Percentiles rank a stretch among this genome's conserved stretches.
Conservation (phyloP, 495 filamentous ascomycete genomes). For the Apodospora peruviana region DNA sequence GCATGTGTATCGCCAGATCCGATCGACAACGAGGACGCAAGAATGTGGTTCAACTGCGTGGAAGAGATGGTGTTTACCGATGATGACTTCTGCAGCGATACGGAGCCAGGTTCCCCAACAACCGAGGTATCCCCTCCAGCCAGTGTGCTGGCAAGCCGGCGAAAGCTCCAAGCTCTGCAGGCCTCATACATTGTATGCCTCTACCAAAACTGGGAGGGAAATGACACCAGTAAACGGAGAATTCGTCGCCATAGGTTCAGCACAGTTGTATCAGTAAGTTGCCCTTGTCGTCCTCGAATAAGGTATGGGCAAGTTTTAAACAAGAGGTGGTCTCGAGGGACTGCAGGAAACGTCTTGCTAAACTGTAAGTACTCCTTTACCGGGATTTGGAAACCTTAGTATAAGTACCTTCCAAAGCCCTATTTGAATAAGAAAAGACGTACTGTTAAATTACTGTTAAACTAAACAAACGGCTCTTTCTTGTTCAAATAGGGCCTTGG, state of each 20-base stretch:
- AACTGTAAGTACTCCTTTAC: too few relatives aligned
- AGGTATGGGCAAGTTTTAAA: background rate
- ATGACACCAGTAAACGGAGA: slow-evolving; percentile 18
- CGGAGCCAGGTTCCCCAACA: slow-evolving; percentile 10
- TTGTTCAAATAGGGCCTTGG: too few relatives aligned
- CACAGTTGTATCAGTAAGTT: slow-evolving; percentile 24
- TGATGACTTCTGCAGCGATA: slow-evolving; percentile 25
- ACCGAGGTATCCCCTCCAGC: slow-evolving; percentile 5
- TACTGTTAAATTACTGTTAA: too few relatives aligned
- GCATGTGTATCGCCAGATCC: slow-evolving; percentile 26
- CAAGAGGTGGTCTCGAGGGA: too few relatives aligned
- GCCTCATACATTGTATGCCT: slow-evolving; percentile 23
- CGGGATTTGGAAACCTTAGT: too few relatives aligned
- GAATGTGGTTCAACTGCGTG: slow-evolving; percentile 26
- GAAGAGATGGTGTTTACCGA: slow-evolving; percentile 29
- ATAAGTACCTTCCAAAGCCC: too few relatives aligned
- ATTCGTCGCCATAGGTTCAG: slow-evolving; percentile 26
- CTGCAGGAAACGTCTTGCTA: too few relatives aligned
- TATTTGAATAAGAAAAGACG: too few relatives aligned
- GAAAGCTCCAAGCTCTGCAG: slow-evolving; percentile 23
- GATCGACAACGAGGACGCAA: slow-evolving; percentile 21
- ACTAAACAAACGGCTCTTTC: too few relatives aligned
- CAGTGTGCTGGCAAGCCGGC: slow-evolving; percentile 3
- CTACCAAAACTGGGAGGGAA: slow-evolving; percentile 26
- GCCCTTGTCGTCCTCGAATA: background rate